Percentiles rank a stretch among this genome's conserved stretches.
These are phyloP conservation scores for Cornus controversa DNA, from an alignment of 148 eudicot genomes.

Conservation along the genomic window DNA sequence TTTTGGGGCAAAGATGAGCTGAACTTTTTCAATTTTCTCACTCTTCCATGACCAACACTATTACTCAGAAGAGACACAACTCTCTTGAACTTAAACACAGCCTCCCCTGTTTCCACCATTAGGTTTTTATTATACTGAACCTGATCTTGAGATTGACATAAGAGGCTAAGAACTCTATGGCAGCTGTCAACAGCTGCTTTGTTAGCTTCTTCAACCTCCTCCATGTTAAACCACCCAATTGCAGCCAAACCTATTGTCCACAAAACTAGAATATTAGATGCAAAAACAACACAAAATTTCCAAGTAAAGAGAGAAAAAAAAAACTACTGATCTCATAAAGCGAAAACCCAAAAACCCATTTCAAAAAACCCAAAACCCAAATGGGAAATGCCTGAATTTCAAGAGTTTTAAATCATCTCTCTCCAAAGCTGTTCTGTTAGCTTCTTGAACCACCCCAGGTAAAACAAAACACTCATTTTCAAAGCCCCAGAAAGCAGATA, in stretches of 20 bases:
- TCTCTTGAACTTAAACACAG: slow-evolving; percentile 51
- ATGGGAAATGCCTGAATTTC: neutral
- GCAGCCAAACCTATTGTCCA: neutral
- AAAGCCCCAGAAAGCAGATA: slow-evolving; percentile 10
- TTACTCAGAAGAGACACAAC: slow-evolving; percentile 39
- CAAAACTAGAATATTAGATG: slow-evolving; percentile 15
- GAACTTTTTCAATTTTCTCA: slow-evolving; percentile 32
- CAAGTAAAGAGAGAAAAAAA: no score
- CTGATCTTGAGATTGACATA: slow-evolving; percentile 32
- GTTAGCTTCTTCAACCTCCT: slow-evolving; percentile 50
- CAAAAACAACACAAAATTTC: neutral
- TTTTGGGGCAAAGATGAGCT: slow-evolving; percentile 32
- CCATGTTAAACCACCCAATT: slow-evolving; percentile 17
- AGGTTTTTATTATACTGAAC: slow-evolving; percentile 24
- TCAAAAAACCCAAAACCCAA: neutral
- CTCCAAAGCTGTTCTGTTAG: neutral
- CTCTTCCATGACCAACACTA: slow-evolving; percentile 40
- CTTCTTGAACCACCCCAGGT: neutral
- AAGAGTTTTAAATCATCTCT: neutral
- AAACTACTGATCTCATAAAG: neutral
- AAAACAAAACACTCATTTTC: neutral
- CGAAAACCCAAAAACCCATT: slow-evolving; percentile 18
- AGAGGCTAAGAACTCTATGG: slow-evolving; percentile 31
- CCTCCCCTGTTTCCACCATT: slow-evolving; percentile 34
- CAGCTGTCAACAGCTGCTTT: slow-evolving; percentile 52